These are phyloP conservation scores for Chenopodium berlandieri DNA, from an alignment of 148 eudicot genomes.

Conservation along the genomic window DNA sequence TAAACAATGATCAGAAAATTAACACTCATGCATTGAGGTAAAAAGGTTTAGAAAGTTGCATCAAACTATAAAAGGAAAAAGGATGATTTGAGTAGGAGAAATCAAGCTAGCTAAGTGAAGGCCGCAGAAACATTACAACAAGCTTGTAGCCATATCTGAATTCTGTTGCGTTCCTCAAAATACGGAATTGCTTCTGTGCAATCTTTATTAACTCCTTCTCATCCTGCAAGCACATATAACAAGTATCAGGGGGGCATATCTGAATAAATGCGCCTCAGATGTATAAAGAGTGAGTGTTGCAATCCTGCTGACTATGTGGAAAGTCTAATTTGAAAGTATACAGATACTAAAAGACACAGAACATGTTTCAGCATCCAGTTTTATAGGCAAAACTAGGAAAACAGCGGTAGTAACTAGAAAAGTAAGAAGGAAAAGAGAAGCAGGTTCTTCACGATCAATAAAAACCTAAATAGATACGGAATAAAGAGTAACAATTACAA, in stretches of 20 bases:
- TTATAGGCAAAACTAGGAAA: not conserved
- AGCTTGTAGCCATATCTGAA: conserved; percentile 95
- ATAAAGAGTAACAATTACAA: not conserved
- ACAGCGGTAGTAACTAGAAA: not conserved
- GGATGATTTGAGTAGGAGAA: not conserved
- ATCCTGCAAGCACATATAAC: conserved; percentile 51
- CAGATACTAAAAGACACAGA: not conserved
- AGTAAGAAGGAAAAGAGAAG: not conserved
- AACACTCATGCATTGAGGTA: not conserved
- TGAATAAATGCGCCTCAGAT: not conserved
- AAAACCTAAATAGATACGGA: not conserved
- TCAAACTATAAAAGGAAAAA: not conserved
- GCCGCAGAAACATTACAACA: conserved; percentile 57
- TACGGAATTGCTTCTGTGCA: conserved; percentile 71
- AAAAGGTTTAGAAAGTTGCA: not conserved
- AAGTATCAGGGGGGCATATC: not conserved
- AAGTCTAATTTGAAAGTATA: not conserved
- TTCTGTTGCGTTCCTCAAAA: conserved; percentile 60
- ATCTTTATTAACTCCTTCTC: conserved; percentile 78
- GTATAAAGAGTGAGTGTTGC: not conserved
- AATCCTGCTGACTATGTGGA: not conserved
- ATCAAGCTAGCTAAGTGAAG: conserved; percentile 18
- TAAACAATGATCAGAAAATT: conserved; percentile 18
- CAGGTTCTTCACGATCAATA: not conserved
- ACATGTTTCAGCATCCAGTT: not conserved